Conservation (phyloP, 2,329 filamentous ascomycete species). For the Pyrenophora graminea region DNA sequence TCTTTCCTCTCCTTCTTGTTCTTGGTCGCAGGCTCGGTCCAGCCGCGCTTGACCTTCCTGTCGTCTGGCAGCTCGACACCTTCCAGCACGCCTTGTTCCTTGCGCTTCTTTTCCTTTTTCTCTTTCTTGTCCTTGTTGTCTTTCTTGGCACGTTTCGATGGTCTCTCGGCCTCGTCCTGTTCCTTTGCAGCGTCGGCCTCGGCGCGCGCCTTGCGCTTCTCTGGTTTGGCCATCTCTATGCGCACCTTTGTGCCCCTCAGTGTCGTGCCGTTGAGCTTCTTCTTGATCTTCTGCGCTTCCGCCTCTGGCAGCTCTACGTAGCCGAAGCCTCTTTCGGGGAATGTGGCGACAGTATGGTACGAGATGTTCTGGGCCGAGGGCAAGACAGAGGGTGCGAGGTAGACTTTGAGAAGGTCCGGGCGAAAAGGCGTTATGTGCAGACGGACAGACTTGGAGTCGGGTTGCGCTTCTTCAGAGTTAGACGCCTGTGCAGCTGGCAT, state of each 20-base stretch:
- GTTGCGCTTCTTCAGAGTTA: conserved; percentile 22
- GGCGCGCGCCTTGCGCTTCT: conserved; percentile 54
- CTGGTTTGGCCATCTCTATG: conserved; percentile 77
- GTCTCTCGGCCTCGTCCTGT: conserved; percentile 54
- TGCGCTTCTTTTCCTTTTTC: conserved; percentile 48
- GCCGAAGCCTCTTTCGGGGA: conserved; percentile 88
- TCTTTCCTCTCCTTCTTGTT: conserved; percentile 54
- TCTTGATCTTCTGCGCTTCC: conserved; percentile 88
- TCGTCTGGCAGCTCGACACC: conserved; percentile 74
- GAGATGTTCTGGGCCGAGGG: conserved; percentile 76
- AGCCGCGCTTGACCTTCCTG: conserved; percentile 84
- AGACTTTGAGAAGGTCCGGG: conserved; percentile 69
- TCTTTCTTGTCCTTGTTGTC: conserved; percentile 53
- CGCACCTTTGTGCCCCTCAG: conserved; percentile 84
- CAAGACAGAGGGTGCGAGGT: conserved; percentile 70
- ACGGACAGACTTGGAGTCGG: conserved; percentile 50
- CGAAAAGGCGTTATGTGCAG: conserved; percentile 90
- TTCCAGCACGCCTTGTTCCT: conserved; percentile 58
- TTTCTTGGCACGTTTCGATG: conserved; percentile 51
- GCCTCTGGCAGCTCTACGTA: conserved; percentile 80
- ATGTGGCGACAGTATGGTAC: conserved; percentile 84
- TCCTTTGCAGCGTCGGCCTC: conserved; percentile 44
- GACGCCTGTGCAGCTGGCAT: conserved; percentile 42
- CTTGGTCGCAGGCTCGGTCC: conserved; percentile 70
- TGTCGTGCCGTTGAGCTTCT: conserved; percentile 84